phyloP scores from a whole-genome alignment of 164 flowering plant species.

The Liriodendron chinense region DNA sequence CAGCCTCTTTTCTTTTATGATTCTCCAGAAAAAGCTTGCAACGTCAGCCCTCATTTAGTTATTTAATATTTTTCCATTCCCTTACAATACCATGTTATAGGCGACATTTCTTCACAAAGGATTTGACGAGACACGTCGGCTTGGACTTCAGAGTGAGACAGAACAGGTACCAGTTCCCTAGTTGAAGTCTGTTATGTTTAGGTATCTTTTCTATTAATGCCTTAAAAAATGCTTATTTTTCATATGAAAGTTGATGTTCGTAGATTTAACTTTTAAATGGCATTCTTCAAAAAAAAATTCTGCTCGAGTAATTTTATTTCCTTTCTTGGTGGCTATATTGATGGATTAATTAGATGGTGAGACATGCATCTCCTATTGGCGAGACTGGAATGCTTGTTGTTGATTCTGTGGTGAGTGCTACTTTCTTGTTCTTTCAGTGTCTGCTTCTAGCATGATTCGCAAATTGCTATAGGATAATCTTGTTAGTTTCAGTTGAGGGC shows the following conservation, averaged over 20 bases:
- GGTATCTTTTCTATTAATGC: background rate
- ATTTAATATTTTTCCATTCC: background rate
- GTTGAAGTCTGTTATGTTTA: background rate
- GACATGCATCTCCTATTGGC: conserved; percentile 71
- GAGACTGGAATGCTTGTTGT: conserved; percentile 99
- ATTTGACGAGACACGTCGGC: conserved; percentile 93
- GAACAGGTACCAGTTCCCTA: conserved; percentile 60
- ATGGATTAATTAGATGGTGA: conserved; percentile 57
- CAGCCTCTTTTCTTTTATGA: no score
- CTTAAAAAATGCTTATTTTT: background rate
- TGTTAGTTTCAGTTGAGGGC: background rate
- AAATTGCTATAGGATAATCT: background rate
- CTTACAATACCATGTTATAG: conserved; percentile 26
- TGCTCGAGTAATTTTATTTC: background rate
- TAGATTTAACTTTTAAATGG: no score
- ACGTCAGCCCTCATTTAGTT: background rate
- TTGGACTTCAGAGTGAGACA: conserved; percentile 82
- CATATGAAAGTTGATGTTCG: background rate
- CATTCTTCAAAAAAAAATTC: background rate
- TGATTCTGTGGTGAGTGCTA: conserved; percentile 79
- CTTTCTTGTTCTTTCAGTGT: background rate
- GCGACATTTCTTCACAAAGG: conserved; percentile 89
- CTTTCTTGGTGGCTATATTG: conserved; percentile 6
- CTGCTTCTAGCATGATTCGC: background rate
- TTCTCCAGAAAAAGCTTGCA: no score